Base-by-base conservation (phyloP, 768 basidiomycete species). In the Suillus tomentosus region DNA sequence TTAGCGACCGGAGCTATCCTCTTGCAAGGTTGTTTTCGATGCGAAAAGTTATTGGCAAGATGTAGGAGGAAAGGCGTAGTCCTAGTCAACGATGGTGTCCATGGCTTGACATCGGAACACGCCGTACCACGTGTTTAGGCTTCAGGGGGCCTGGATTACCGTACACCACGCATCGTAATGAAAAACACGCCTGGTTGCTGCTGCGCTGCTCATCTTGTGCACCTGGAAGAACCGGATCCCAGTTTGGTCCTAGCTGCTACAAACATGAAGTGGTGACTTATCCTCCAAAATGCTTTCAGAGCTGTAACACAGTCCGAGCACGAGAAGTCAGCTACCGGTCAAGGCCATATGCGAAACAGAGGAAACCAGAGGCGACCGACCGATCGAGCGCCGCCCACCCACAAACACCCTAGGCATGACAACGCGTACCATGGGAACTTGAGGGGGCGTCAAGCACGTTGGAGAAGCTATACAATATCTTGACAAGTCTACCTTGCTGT, bases 371-470 rank as follows among this genome's bases (percentile, higher is more conserved):
- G 50, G 24, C 14, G 50, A 14, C 7, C 14, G 50, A 15, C 22
- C 5, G 48, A 22, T 24, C 27, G 50, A 24, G 6, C 13, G 13
- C 7, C 22, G 55, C 62, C 45, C 24, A 64, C 63, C 62, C 55
- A 43, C 40, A 42, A 64, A 68, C 13, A 64, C 65, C 31, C 67
- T 67, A 0, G 67, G 63, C 37, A 68, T 54, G 1, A 67, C 63
- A 5, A 67, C 31, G n/a, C n/a, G 47, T 22, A 22, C n/a, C n/a
- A 50, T 17, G 15, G 2, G 62, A 4, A 67, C 61, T 15, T 40
- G 45, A 27, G 60, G 54, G 3, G 66, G 59, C 62, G 24, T 66
- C 67, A 39, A 62, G 64, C 15, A 68, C 60, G 60, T 40, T 2
- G 7, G 13, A 22, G 40, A 15, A n/a, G 10, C 50, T 63, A 27